These are phyloP conservation scores for Tetrapisispora taiwanensis DNA, from an alignment of 805 yeast genomes.

Conservation along the genomic window DNA sequence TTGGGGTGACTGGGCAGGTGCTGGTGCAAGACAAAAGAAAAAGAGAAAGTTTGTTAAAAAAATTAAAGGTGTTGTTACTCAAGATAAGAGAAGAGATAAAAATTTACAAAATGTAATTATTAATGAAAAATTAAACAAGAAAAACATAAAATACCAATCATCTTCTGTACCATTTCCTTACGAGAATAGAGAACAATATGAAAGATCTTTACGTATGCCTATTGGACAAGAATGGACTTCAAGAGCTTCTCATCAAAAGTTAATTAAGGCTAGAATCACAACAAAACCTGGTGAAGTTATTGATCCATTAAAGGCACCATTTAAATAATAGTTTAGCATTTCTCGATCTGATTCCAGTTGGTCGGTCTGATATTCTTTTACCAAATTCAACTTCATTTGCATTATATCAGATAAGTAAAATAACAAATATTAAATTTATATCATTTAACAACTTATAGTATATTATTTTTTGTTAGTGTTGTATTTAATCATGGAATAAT, in stretches of 20 bases:
- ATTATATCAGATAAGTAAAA: background rate
- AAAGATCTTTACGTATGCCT: conserved; percentile 89
- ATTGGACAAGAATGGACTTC: conserved; percentile 95
- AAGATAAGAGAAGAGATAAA: conserved; percentile 69
- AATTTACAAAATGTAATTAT: conserved; percentile 72
- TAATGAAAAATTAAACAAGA: conserved; percentile 78
- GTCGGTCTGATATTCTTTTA: background rate
- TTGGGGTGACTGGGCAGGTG: conserved; percentile 91
- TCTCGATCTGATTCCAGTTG: background rate
- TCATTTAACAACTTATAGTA: too few relatives aligned
- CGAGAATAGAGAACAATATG: conserved; percentile 90
- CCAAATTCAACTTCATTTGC: background rate
- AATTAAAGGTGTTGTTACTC: conserved; percentile 63
- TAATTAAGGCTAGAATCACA: conserved; percentile 80
- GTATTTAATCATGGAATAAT: too few relatives aligned
- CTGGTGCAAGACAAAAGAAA: conserved; percentile 34
- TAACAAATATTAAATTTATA: too few relatives aligned
- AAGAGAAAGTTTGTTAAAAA: conserved; percentile 59
- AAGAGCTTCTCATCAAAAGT: conserved; percentile 72
- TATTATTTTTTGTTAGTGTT: too few relatives aligned
- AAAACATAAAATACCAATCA: conserved; percentile 75
- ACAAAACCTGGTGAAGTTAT: conserved; percentile 83
- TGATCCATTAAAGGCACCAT: conserved; percentile 86
- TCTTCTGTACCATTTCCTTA: conserved; percentile 90
- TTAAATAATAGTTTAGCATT: conserved; percentile 29